phyloP scores from a whole-genome alignment of 352 stramenopile species.

The Halophytophthora polymorphica region DNA sequence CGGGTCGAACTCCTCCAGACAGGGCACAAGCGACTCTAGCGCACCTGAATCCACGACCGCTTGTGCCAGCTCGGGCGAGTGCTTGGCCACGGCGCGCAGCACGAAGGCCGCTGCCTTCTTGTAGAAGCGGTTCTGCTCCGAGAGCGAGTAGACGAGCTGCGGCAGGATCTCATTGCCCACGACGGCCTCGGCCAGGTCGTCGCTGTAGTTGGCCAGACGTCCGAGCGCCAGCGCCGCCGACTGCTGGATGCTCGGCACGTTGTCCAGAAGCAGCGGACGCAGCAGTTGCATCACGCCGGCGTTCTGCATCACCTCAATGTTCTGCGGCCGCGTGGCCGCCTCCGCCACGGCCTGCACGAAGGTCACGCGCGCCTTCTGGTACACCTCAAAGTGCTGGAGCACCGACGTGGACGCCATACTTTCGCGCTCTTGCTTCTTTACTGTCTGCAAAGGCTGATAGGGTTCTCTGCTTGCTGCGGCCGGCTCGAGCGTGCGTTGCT shows the following conservation, averaged over 20 bases:
- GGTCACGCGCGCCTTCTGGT: constrained; percentile 93
- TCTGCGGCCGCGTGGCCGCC: constrained; percentile 91
- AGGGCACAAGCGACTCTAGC: constrained; percentile 91
- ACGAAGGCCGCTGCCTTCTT: constrained; percentile 96
- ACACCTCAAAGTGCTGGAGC: constrained; percentile 94
- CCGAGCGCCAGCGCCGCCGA: constrained; percentile 91
- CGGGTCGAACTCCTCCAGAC: constrained; percentile 94
- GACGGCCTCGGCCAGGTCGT: constrained; percentile 92
- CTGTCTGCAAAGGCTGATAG: too few species aligned
- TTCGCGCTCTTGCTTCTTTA: constrained; percentile 1
- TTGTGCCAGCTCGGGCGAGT: constrained; percentile 93
- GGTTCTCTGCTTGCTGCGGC: not conserved
- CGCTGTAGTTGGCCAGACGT: constrained; percentile 93
- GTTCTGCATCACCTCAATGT: constrained; percentile 97
- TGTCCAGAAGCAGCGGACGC: constrained; percentile 91
- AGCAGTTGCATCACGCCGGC: constrained; percentile 94
- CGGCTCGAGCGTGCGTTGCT: not conserved
- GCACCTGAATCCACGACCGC: constrained; percentile 92
- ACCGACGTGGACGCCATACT: constrained; percentile 86
- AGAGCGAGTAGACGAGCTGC: constrained; percentile 95
- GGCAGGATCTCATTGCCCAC: constrained; percentile 96
- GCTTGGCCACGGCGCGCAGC: constrained; percentile 91
- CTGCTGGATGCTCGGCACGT: constrained; percentile 95
- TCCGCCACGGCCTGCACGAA: constrained; percentile 95
- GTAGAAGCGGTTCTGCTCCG: constrained; percentile 94